phyloP scores from a whole-genome alignment of 441 rosid species.

The Populus hybrid region DNA sequence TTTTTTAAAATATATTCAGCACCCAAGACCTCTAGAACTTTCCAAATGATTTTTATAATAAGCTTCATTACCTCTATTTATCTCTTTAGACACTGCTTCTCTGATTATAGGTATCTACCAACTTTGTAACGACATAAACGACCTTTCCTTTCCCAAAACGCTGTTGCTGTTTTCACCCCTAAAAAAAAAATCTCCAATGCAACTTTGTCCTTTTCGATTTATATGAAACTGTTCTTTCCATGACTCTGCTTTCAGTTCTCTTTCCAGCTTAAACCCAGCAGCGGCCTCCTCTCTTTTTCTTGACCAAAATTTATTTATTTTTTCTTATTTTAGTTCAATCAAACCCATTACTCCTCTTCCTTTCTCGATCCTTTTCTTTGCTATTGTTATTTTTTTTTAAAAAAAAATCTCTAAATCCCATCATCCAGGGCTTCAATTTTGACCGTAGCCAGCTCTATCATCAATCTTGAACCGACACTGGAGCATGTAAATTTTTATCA shows the following conservation, averaged over 20 bases:
- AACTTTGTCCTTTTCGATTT: no score
- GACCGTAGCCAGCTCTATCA: neutral
- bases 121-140: constrained; percentile 28
- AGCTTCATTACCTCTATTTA: neutral
- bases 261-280: neutral
- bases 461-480: constrained; percentile 1
- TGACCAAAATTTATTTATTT: neutral
- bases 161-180: neutral
- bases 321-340: neutral
- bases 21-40: constrained; percentile 36
- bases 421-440: neutral
- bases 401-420: neutral
- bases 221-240: neutral
- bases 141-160: constrained; percentile 9
- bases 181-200: neutral
- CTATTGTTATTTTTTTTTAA: neutral
- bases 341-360: neutral
- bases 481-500: neutral
- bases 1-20: neutral
- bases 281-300: neutral
- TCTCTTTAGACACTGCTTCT: neutral
- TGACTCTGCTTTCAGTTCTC: neutral
- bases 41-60: constrained; percentile 23
- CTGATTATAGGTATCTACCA: neutral
- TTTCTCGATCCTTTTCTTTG: neutral